A percentile compares a stretch with the other conserved stretches of the same genome.
Evolutionary conservation across 1,284 basidiomycete species (phyloP).

Genomic region (Moesziomyces globuligerus): DNA sequence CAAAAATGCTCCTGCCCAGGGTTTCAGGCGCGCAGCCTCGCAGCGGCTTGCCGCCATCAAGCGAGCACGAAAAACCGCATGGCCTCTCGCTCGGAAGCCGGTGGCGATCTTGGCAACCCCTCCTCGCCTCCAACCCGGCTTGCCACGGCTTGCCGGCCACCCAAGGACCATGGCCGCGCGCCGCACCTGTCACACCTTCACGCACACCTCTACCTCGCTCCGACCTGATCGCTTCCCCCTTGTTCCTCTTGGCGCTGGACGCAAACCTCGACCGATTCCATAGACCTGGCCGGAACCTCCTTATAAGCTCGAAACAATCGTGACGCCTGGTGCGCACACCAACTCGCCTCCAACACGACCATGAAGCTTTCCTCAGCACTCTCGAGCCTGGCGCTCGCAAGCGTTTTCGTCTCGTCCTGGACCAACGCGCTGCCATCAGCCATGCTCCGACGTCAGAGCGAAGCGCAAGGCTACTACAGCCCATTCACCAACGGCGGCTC

Average conservation of each 20-base stretch:
- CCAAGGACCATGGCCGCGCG: neutral
- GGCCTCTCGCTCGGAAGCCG: neutral
- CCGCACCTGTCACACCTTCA: neutral
- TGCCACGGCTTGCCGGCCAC: neutral
- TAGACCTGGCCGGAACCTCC: neutral
- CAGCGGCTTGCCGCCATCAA: neutral
- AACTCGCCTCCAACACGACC: conserved; percentile 11
- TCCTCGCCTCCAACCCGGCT: neutral
- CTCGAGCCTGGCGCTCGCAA: conserved; percentile 14
- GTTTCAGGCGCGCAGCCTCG: neutral
- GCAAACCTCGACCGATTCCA: conserved; percentile 3
- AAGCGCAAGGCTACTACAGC: conserved; percentile 24
- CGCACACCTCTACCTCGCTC: neutral
- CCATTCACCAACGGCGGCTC: conserved; percentile 37
- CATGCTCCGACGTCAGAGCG: conserved; percentile 9
- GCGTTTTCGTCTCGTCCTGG: conserved; percentile 4
- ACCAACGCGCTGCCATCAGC: conserved; percentile 11
- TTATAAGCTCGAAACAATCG: neutral
- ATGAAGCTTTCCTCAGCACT: conserved; percentile 14
- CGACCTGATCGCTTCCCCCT: neutral
- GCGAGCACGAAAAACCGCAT: neutral
- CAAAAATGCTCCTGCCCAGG: conserved; percentile 15
- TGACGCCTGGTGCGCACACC: conserved; percentile 15
- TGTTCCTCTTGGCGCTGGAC: conserved; percentile 23
- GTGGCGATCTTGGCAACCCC: neutral